These are phyloP conservation scores for Cyclotella atomus DNA, from an alignment of 108 stramenopile species.

Conservation along the genomic window DNA sequence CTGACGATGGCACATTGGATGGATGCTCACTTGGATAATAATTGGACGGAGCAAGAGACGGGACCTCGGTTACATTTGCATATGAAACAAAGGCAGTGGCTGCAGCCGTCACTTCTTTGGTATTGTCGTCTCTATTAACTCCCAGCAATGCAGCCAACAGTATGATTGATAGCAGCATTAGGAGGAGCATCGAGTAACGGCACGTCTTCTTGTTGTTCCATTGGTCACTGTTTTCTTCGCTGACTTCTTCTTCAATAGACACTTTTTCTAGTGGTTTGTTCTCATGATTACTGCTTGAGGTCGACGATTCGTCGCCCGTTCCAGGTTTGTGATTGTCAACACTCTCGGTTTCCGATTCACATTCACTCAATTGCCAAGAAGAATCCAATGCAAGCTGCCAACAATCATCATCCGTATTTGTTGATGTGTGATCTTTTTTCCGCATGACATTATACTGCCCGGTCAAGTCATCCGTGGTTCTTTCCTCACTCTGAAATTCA, in stretches of 20 bases:
- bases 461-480: not conserved
- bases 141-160: conserved; percentile 2
- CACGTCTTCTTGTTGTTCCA: not conserved
- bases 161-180: conserved; percentile 1
- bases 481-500: not conserved
- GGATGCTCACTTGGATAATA: not conserved
- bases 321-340: not conserved
- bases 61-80: not conserved
- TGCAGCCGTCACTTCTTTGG: not conserved
- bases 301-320: not conserved
- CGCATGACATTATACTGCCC: not conserved
- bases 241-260: not conserved
- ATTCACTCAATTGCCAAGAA: not conserved
- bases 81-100: not conserved
- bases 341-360: not conserved
- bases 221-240: conserved; percentile 1
- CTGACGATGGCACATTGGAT: no score
- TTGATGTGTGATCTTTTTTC: no score
- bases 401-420: not conserved
- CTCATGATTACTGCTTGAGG: not conserved
- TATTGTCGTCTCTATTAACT: not conserved
- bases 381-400: conserved; percentile 8
- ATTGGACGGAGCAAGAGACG: not conserved
- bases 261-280: no score
- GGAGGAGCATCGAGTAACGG: not conserved